Evolutionary conservation across 2,329 filamentous ascomycete genomes (phyloP), one percentile per base, ranked within the genome.

Genomic region (Aspergillus ruber): DNA sequence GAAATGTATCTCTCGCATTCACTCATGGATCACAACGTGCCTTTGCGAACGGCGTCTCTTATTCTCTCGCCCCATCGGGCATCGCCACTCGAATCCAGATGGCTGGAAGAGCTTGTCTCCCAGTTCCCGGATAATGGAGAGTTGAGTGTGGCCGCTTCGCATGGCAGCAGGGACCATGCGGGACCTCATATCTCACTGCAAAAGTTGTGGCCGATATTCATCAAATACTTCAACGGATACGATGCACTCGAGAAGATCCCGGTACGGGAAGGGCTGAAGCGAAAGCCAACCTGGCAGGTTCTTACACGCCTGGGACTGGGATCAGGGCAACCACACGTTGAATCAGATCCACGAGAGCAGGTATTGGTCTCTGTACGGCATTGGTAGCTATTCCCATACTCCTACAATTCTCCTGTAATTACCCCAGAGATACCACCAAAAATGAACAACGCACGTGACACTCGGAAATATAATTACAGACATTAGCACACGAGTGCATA

Each of bases 161-260:
- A 50, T 7, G 52, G 50, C 27, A 59, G 64, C 21, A 40, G 46
- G 6, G 59, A 61, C 12, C 56, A 60, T 23, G 55, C 56, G 6
- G 64, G 58, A 10, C 52, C 58, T 9, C 56, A 58, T 23, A 58
- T 53, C 8, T 55, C 63, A 1, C 56, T 87, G 12, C 76, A 80
- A 38, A 78, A 81, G 48, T 78, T 80, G 42, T 95, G 90, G 86
- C 80, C 82, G 2, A 74, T 78, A 40, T 82, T 95, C 57, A 79
- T 84, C 59, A 88, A 86, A 66, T 93, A 96, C 67, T 88, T 97
- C 58, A 90, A 97, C 65, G 93, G 93, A 1, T 80, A 78, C 48
- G 84, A 86, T 61, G 83, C 90, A 2, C 75, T 97, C 50, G 93
- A 98, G 71, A 84, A 90, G 57, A 86, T 98, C 55, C 82, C 86